These are phyloP conservation scores for Immersiporthe knoxdaviesiana DNA, from an alignment of 2,329 filamentous ascomycete species.

Conservation along the genomic window DNA sequence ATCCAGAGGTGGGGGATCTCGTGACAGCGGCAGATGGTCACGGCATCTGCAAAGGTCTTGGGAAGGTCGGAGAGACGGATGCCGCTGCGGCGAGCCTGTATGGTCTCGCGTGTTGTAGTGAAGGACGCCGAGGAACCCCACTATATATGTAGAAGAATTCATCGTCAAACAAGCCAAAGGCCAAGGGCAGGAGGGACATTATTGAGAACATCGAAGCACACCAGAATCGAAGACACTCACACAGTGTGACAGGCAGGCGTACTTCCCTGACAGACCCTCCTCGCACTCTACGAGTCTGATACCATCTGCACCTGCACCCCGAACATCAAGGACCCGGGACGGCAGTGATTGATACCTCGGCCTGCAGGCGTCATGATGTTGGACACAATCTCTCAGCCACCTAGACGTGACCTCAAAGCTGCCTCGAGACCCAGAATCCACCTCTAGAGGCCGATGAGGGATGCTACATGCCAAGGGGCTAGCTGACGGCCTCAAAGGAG, in stretches of 20 bases:
- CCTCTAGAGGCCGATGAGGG: background rate
- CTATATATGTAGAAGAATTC: background rate
- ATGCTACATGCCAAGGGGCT: background rate
- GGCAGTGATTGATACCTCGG: background rate
- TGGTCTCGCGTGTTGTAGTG: background rate
- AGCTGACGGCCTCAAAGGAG: background rate
- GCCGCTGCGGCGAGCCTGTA: background rate
- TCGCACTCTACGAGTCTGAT: background rate
- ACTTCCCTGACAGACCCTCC: background rate
- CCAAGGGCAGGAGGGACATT: background rate
- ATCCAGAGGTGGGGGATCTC: constrained; percentile 17
- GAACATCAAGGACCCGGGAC: background rate
- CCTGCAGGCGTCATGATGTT: background rate
- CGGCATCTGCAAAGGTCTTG: background rate
- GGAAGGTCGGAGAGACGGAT: background rate
- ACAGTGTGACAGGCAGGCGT: background rate
- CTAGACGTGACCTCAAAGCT: background rate
- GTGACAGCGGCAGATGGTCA: background rate
- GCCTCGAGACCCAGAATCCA: background rate
- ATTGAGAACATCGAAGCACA: too few species aligned
- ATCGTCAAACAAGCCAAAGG: background rate
- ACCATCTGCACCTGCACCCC: background rate
- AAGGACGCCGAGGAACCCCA: background rate
- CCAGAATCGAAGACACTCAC: background rate
- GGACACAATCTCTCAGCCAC: background rate